Evolutionary conservation across 306 rosid species (phyloP).

Genomic region (Vigna mungo): DNA sequence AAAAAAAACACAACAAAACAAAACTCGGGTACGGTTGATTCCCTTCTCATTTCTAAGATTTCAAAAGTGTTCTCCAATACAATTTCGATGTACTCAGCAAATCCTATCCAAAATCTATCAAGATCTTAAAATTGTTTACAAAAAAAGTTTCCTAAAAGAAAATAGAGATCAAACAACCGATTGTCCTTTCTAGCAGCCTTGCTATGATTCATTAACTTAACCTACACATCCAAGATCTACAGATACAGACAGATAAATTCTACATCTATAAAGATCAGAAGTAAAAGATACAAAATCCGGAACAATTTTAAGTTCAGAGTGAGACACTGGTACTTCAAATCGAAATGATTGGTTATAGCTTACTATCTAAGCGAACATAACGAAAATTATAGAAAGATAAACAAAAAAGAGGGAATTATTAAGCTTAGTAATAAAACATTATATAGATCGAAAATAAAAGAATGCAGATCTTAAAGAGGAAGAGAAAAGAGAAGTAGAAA

Average conservation of each 20-base stretch:
- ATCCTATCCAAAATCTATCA: neutral
- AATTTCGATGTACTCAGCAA: neutral
- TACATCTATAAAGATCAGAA: neutral
- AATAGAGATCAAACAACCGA: neutral
- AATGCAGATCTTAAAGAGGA: slow-evolving; percentile 22
- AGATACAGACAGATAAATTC: neutral
- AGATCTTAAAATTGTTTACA: neutral
- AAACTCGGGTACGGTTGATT: neutral
- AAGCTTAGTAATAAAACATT: neutral
- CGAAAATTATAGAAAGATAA: neutral
- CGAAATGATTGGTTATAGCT: neutral
- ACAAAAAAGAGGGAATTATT: neutral
- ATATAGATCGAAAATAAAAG: neutral
- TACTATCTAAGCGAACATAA: neutral
- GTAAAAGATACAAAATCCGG: neutral
- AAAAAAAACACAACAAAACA: neutral
- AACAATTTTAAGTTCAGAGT: neutral
- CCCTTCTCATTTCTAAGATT: neutral
- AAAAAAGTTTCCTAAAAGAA: neutral
- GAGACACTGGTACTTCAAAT: neutral
- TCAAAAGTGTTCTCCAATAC: neutral
- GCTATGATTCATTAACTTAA: neutral
- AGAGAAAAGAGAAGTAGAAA: neutral
- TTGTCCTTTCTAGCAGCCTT: neutral
- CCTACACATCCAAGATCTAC: neutral